Evolutionary conservation across 2,329 filamentous ascomycete genomes (phyloP), one percentile per base, ranked within the genome.

Genomic region (Curvularia spicifera): DNA sequence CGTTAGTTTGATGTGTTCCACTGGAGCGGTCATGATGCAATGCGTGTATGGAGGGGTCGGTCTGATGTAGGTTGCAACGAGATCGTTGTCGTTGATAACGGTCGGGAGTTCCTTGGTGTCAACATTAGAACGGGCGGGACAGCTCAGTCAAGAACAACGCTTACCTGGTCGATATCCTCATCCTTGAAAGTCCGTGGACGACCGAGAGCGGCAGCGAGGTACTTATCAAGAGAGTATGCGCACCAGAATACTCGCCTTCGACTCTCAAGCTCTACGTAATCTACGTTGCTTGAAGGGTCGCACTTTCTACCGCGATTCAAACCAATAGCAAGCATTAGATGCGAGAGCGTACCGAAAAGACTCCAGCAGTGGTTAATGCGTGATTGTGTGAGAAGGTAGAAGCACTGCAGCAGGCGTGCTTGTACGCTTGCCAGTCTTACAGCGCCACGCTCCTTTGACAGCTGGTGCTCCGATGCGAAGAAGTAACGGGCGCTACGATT

Each of bases 361-460:
- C 84, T 86, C 84, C 85, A 87, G 18, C 83, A 85, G 40, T 86
- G 83, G 53, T 87, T 87, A 65, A 86, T 83, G 0, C 85, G 79
- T 0, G 85, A 85, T 0, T 85, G 85, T 4, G 81, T 82, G 0
- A 88, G 76, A 20, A 88, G 76, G 59, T 86, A 88, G 5, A 87
- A 77, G 12, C 84, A 85, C 61, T 87, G 84, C 1, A 85, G 78
- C 0, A 88, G 70, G 28, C 84, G 78, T 20, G 83, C 84, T 68
- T 88, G 86, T 0, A 85, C 84, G 0, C 83, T 84, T 39, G 87
- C 83, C 1, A 88, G 63, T 15, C 78, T 79, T 0, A 84, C 83
- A 5, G 81, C 78, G 0, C 85, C 85, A 1, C 81, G 81, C 56
- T 87, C 85, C 35, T 76, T 74, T 0, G 80, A 76, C 0, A 81